These are phyloP conservation scores for Rostrohypoxylon terebratum DNA, from an alignment of 495 filamentous ascomycete genomes.

Conservation along the genomic window DNA sequence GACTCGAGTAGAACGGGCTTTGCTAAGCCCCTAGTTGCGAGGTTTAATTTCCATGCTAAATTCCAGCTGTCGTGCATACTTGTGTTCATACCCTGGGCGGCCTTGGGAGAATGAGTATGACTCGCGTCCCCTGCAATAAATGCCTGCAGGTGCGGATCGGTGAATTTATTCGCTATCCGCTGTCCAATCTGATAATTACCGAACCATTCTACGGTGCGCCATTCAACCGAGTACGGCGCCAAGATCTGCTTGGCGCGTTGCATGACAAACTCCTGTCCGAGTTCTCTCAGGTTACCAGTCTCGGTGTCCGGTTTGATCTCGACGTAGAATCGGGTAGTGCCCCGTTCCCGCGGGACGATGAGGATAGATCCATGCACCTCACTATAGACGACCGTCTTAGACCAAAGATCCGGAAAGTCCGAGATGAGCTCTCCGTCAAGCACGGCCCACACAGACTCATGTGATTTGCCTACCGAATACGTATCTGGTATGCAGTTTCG, in stretches of 20 bases:
- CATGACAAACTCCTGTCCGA: conserved; percentile 73
- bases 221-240: conserved; percentile 69
- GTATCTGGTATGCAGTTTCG: conserved; percentile 67
- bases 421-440: conserved; percentile 74
- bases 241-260: conserved; percentile 71
- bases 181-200: conserved; percentile 74
- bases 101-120: conserved; percentile 81
- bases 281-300: conserved; percentile 61
- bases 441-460: conserved; percentile 76
- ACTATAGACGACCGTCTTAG: conserved; percentile 71
- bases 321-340: conserved; percentile 75
- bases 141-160: conserved; percentile 64
- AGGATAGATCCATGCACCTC: conserved; percentile 71
- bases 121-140: conserved; percentile 81
- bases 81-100: conserved; percentile 80
- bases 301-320: conserved; percentile 66
- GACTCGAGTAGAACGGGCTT: conserved; percentile 67
- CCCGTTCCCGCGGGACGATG: conserved; percentile 74
- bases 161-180: conserved; percentile 70
- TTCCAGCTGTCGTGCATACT: conserved; percentile 83
- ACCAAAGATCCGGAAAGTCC: conserved; percentile 78
- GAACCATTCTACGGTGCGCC: conserved; percentile 72
- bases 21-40: conserved; percentile 68
- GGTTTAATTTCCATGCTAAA: conserved; percentile 78
- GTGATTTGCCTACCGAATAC: conserved; percentile 67